A percentile compares a stretch with the other conserved stretches of the same genome.
phyloP scores from a whole-genome alignment of 345 rosid genomes.

The Ceriops decandra region DNA sequence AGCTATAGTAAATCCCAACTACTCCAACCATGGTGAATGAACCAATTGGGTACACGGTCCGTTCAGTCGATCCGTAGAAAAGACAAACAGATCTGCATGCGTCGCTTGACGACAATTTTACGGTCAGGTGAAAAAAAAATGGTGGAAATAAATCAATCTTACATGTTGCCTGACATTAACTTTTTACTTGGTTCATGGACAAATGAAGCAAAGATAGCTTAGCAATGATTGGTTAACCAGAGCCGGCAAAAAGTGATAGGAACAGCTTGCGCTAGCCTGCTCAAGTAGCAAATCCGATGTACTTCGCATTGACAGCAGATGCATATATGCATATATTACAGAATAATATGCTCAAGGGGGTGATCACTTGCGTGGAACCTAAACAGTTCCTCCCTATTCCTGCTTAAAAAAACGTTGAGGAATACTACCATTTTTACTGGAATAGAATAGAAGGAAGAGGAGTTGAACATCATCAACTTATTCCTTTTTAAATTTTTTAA shows the following conservation, averaged over 20 bases:
- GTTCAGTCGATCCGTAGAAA: no score
- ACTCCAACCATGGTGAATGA: conserved; percentile 21
- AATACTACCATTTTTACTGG: conserved; percentile 33
- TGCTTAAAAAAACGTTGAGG: conserved; percentile 48
- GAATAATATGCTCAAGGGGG: conserved; percentile 29
- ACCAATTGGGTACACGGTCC: conserved; percentile 15
- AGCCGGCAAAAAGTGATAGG: not conserved
- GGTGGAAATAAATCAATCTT: no score
- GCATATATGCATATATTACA: not conserved
- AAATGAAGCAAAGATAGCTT: not conserved
- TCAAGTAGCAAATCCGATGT: conserved; percentile 6
- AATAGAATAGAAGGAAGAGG: conserved; percentile 26
- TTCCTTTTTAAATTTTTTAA: conserved; percentile 42
- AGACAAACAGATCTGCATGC: no score
- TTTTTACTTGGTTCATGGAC: no score
- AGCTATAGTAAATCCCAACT: not conserved
- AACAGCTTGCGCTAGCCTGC: not conserved
- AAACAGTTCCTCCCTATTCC: conserved; percentile 32
- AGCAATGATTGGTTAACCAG: no score
- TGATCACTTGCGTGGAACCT: conserved; percentile 31
- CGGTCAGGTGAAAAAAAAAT: no score
- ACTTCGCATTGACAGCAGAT: not conserved
- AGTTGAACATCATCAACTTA: conserved; percentile 28
- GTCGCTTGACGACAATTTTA: not conserved
- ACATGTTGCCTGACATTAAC: no score